A percentile compares a stretch with the other conserved stretches of the same genome.
phyloP scores from a whole-genome alignment of 805 yeast species.

The Candida sanyiensis region DNA sequence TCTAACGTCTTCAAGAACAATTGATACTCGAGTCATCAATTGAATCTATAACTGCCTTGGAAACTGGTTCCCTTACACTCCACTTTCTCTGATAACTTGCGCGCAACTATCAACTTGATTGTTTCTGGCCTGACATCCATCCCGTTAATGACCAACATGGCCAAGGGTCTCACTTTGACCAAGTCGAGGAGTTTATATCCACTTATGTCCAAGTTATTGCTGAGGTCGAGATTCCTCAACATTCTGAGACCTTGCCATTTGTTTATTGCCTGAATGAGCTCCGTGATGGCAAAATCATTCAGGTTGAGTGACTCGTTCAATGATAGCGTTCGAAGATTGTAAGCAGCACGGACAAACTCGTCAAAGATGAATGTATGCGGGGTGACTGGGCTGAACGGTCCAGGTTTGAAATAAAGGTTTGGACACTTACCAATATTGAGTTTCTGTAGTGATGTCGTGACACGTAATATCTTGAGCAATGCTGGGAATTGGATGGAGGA shows the following conservation, averaged over 20 bases:
- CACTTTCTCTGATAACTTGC: slow-evolving; percentile 15
- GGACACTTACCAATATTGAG: slow-evolving; percentile 20
- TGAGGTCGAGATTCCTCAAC: slow-evolving; percentile 19
- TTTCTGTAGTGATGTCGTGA: slow-evolving; percentile 2
- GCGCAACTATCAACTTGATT: slow-evolving; percentile 14
- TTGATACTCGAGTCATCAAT: not conserved
- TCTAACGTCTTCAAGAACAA: slow-evolving; percentile 10
- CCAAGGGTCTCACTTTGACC: slow-evolving; percentile 11
- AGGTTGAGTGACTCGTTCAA: slow-evolving; percentile 23
- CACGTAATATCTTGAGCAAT: slow-evolving; percentile 11
- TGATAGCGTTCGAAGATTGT: slow-evolving; percentile 15
- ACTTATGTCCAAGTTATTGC: slow-evolving; percentile 19
- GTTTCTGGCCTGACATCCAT: slow-evolving; percentile 19
- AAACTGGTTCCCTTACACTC: slow-evolving; percentile 16
- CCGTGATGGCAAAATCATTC: slow-evolving; percentile 19
- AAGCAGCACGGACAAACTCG: slow-evolving; percentile 16
- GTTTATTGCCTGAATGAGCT: slow-evolving; percentile 13
- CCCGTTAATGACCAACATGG: slow-evolving; percentile 19
- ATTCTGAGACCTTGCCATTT: not conserved
- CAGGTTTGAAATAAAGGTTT: slow-evolving; percentile 18
- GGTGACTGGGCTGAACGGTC: slow-evolving; percentile 10
- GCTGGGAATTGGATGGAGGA: slow-evolving; percentile 23
- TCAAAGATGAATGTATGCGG: slow-evolving; percentile 20
- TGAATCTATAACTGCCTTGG: slow-evolving; percentile 16
- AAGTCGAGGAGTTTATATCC: slow-evolving; percentile 22